These are phyloP conservation scores for Cytospora paraplurivora DNA, from an alignment of 2,329 filamentous ascomycete species.

Conservation along the genomic window DNA sequence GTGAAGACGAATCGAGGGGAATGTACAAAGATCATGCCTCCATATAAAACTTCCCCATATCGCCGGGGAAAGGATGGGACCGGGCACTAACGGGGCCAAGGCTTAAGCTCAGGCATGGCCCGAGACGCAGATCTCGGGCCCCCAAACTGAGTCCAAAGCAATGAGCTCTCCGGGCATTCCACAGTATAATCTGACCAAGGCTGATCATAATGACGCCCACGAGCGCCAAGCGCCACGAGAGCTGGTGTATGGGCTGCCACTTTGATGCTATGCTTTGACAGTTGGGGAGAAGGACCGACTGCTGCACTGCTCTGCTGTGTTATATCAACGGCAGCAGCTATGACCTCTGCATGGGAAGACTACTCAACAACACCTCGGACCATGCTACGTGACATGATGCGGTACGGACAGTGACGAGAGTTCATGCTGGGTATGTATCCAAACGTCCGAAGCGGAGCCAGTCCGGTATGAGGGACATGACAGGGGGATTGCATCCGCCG, in stretches of 20 bases:
- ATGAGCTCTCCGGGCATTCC: slow-evolving; percentile 8
- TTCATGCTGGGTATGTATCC: slow-evolving; percentile 10
- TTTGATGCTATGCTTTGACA: background rate
- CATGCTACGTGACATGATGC: slow-evolving; percentile 1
- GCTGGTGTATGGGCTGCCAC: slow-evolving; percentile 1
- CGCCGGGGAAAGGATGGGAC: slow-evolving; percentile 10
- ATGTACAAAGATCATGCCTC: slow-evolving; percentile 14
- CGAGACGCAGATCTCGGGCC: slow-evolving; percentile 14
- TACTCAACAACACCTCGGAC: slow-evolving; percentile 2
- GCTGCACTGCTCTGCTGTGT: slow-evolving; percentile 1
- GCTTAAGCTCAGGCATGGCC: background rate
- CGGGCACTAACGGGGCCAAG: background rate
- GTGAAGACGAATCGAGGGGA: slow-evolving; percentile 16
- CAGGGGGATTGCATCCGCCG: slow-evolving; percentile 11
- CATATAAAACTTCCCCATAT: slow-evolving; percentile 16
- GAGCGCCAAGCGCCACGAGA: background rate
- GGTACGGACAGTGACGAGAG: slow-evolving; percentile 2
- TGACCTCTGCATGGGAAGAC: background rate
- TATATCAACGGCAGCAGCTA: too few species aligned
- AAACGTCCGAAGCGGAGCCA: slow-evolving; percentile 13
- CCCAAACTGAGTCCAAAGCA: background rate
- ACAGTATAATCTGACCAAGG: background rate
- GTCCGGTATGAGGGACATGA: slow-evolving; percentile 15
- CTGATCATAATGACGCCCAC: slow-evolving; percentile 5
- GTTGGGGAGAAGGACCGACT: background rate